Evolutionary conservation across 1,284 basidiomycete species (phyloP).

Genomic region (Irpex rosettiformis): DNA sequence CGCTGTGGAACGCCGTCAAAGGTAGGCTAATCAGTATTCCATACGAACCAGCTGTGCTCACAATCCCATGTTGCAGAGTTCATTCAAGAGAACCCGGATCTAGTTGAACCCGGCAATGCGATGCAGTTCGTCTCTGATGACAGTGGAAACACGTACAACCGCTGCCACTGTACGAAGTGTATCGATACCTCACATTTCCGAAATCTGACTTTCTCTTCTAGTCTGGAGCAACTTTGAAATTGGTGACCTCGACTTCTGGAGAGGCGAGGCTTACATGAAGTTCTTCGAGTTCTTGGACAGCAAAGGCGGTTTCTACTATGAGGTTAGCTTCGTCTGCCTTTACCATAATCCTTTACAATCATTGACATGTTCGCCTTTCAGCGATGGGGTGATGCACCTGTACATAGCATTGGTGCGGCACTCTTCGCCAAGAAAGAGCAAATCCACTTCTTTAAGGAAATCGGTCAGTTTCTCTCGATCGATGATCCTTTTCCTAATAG

Average conservation of each 20-base stretch:
- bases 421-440: slow-evolving; percentile 60
- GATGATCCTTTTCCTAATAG: neutral
- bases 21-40: slow-evolving; percentile 30
- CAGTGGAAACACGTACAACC: slow-evolving; percentile 59
- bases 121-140: slow-evolving; percentile 66
- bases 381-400: slow-evolving; percentile 74
- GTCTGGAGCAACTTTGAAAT: slow-evolving; percentile 77
- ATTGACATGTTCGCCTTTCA: slow-evolving; percentile 13
- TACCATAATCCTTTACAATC: neutral
- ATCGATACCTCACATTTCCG: neutral
- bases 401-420: slow-evolving; percentile 67
- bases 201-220: slow-evolving; percentile 17
- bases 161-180: slow-evolving; percentile 70
- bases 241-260: slow-evolving; percentile 64
- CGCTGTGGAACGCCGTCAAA: slow-evolving; percentile 60
- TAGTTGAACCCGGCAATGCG: slow-evolving; percentile 56
- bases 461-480: slow-evolving; percentile 27
- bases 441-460: slow-evolving; percentile 59
- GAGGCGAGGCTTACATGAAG: slow-evolving; percentile 59
- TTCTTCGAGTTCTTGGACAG: slow-evolving; percentile 70
- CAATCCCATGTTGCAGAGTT: slow-evolving; percentile 41
- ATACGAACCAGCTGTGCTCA: slow-evolving; percentile 1
- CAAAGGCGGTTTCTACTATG: slow-evolving; percentile 72
- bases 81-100: slow-evolving; percentile 53
- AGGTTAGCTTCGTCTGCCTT: slow-evolving; percentile 32